Base-by-base conservation (phyloP, 2,329 filamentous ascomycete species). In the Colletotrichum trifolii region DNA sequence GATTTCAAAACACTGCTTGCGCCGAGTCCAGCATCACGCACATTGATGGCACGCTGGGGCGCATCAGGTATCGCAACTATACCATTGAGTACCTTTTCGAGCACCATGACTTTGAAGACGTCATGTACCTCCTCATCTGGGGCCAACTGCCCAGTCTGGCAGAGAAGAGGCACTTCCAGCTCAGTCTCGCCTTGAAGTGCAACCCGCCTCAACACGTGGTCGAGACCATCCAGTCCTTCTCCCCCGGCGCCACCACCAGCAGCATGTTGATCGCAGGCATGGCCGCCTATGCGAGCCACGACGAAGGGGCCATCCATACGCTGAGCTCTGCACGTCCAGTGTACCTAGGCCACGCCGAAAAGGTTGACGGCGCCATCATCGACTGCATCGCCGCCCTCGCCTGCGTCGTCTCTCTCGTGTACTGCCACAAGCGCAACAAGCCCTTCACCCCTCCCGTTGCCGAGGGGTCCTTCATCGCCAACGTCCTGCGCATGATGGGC, bases 81-180 rank as follows among this genome's bases (percentile, higher is more conserved):
- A 66, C 70, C 8, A 75, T 78, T 38, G 62, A 69, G 33, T 48
- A 70, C 10, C 54, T 73, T 2, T 64, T 67, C 35, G 33, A 64
- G 4, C 65, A 68, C 3, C 58, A 70, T 52, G 66, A 69, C 43
- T 73, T 67, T 40, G 71, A 73, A 42, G 71, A 73, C 5, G 68
- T 73, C n/a, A 12, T 66, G n/a, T 59, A 79, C 59, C 73, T 81
- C 17, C 71, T 81, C 11, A 73, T 81, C 60, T 80, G 77, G 72
- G 77, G 77, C 8, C 67, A 73, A 8, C 67, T 78, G 2, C 79
- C 79, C 1, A 72, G 71, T 2, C 64, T 71, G 36, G 61, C 69
- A 15, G 71, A 79, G 68, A 74, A 73, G 69, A 73, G 39, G n/a
- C 15, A 4, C 10, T 58, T 58, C 8, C 59, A 46, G 39, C 53